phyloP scores from a whole-genome alignment of 768 basidiomycete species.

The Leccinum variicolor region DNA sequence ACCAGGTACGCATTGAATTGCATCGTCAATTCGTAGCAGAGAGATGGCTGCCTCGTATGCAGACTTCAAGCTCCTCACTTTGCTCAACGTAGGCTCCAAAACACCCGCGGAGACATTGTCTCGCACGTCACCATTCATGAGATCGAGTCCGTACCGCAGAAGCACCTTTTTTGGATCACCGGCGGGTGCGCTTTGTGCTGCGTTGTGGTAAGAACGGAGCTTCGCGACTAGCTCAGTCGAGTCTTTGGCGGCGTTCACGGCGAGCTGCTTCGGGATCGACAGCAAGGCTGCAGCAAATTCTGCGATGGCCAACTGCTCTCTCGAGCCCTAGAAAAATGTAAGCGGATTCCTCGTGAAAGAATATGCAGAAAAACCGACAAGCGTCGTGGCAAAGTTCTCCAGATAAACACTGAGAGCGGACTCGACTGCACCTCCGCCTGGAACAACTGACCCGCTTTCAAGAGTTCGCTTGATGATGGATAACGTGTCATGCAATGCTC shows the following conservation, averaged over 20 bases:
- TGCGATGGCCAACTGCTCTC: conserved; percentile 98
- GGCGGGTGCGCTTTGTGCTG: conserved; percentile 86
- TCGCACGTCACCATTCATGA: conserved; percentile 90
- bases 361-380: conserved; percentile 51
- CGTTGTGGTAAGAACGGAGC: conserved; percentile 93
- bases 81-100: conserved; percentile 94
- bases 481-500: conserved; percentile 90
- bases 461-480: conserved; percentile 96
- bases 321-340: conserved; percentile 67
- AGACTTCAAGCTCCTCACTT: conserved; percentile 95
- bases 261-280: conserved; percentile 93
- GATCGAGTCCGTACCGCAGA: conserved; percentile 90
- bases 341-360: background rate
- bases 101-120: conserved; percentile 94
- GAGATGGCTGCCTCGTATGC: conserved; percentile 97
- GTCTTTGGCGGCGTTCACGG: conserved; percentile 98
- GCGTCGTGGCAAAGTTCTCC: conserved; percentile 97
- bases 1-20: conserved; percentile 90
- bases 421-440: conserved; percentile 97
- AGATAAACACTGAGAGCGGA: conserved; percentile 95
- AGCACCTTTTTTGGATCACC: conserved; percentile 91
- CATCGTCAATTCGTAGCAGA: conserved; percentile 91
- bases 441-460: conserved; percentile 93
- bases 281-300: conserved; percentile 93
- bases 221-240: conserved; percentile 97